Evolutionary conservation across 352 stramenopile species (phyloP).

Genomic region (Thraustotheca clavata): DNA sequence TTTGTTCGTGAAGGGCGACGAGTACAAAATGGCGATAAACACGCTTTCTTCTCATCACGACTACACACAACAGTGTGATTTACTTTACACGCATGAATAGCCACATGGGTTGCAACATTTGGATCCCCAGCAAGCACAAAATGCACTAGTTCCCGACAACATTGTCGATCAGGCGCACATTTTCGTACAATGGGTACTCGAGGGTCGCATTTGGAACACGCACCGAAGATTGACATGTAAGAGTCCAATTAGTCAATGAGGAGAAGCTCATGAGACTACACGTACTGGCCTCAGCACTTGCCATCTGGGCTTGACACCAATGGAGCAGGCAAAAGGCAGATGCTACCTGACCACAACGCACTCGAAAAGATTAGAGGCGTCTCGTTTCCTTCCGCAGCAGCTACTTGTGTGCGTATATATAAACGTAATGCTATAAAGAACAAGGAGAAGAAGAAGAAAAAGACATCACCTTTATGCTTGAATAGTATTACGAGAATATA

Average conservation of each 20-base stretch:
- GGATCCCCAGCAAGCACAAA: slow-evolving; percentile 2
- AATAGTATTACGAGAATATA: too few relatives aligned
- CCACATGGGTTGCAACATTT: background rate
- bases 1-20: slow-evolving; percentile 5
- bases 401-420: too few relatives aligned
- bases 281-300: background rate
- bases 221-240: slow-evolving; percentile 4
- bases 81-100: slow-evolving; percentile 2
- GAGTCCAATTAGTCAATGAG: slow-evolving; percentile 6
- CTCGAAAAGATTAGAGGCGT: too few relatives aligned
- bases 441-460: too few relatives aligned
- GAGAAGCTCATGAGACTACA: background rate
- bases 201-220: background rate
- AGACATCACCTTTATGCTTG: too few relatives aligned
- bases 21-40: slow-evolving; percentile 8
- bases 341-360: slow-evolving; percentile 2
- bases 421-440: too few relatives aligned
- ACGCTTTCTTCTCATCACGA: background rate
- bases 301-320: background rate
- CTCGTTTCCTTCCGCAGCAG: too few relatives aligned
- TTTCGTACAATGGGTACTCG: background rate
- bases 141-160: slow-evolving; percentile 4
- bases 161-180: background rate
- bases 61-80: slow-evolving; percentile 10
- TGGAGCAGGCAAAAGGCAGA: background rate